Conservation (phyloP, 192 early-diverging fungal species). For the Backusella mclennaniae region DNA sequence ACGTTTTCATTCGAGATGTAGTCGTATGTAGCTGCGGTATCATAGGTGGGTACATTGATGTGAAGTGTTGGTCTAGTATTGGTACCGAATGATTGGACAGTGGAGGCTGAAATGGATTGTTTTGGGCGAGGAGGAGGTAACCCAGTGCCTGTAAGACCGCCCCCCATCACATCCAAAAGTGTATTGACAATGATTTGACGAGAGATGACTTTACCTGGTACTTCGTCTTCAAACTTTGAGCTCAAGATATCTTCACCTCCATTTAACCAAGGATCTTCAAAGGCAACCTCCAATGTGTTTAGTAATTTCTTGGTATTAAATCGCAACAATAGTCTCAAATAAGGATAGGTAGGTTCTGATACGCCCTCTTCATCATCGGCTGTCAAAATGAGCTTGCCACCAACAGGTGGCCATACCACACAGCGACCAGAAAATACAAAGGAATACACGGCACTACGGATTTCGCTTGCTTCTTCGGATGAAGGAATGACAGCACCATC, state of each 20-base stretch:
- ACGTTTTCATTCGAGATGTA: slow-evolving; percentile 23
- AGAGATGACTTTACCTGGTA: slow-evolving; percentile 52
- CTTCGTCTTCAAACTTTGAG: slow-evolving; percentile 45
- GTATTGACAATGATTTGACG: slow-evolving; percentile 62
- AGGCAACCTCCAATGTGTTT: slow-evolving; percentile 50
- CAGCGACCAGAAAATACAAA: slow-evolving; percentile 63
- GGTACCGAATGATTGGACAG: slow-evolving; percentile 23
- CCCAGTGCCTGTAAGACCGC: slow-evolving; percentile 13
- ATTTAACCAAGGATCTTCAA: slow-evolving; percentile 61
- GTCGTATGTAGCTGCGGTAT: background rate
- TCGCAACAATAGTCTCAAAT: slow-evolving; percentile 48
- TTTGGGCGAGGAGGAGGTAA: slow-evolving; percentile 29
- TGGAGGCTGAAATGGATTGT: slow-evolving; percentile 32
- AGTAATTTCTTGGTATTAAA: slow-evolving; percentile 54
- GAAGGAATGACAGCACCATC: slow-evolving; percentile 40
- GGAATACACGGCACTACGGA: slow-evolving; percentile 53
- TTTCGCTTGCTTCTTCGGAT: slow-evolving; percentile 41
- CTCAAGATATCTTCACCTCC: slow-evolving; percentile 44
- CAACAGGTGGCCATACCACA: slow-evolving; percentile 56
- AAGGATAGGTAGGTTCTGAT: slow-evolving; percentile 61
- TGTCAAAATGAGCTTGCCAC: slow-evolving; percentile 54
- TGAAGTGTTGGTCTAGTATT: slow-evolving; percentile 7
- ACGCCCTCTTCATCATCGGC: slow-evolving; percentile 45
- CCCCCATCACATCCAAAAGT: slow-evolving; percentile 53
- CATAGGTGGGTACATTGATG: slow-evolving; percentile 16